A percentile compares a stretch with the other conserved stretches of the same genome.
These are phyloP conservation scores for Irpex sp. DNA, from an alignment of 1,284 basidiomycete species.

Conservation along the genomic window DNA sequence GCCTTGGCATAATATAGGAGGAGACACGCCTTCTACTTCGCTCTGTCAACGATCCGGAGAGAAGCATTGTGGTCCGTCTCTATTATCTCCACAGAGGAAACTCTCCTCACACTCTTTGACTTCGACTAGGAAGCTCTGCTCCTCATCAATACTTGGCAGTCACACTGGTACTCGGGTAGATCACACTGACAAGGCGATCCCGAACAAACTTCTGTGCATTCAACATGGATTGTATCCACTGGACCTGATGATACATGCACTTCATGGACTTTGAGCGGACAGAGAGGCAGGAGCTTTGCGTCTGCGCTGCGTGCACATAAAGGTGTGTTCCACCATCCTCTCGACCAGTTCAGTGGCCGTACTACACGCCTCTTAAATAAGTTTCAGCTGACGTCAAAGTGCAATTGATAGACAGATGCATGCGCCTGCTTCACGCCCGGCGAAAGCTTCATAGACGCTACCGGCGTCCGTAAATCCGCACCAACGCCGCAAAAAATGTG, in stretches of 20 bases:
- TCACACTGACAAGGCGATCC: neutral
- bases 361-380: neutral
- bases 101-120: neutral
- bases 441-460: neutral
- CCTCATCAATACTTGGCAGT: neutral
- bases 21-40: neutral
- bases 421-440: neutral
- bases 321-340: neutral
- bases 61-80: neutral
- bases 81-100: neutral
- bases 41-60: neutral
- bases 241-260: neutral
- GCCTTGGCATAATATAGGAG: neutral
- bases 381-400: neutral
- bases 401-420: neutral
- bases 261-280: conserved; percentile 10
- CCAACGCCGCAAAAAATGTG: conserved; percentile 14
- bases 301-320: neutral
- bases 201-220: neutral
- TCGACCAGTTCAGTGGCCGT: neutral
- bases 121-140: neutral
- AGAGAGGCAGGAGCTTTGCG: neutral
- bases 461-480: conserved; percentile 12
- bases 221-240: neutral
- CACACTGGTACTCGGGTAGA: neutral